Conservation (phyloP, 352 stramenopile species). For the Phytophthora aleatoria region DNA sequence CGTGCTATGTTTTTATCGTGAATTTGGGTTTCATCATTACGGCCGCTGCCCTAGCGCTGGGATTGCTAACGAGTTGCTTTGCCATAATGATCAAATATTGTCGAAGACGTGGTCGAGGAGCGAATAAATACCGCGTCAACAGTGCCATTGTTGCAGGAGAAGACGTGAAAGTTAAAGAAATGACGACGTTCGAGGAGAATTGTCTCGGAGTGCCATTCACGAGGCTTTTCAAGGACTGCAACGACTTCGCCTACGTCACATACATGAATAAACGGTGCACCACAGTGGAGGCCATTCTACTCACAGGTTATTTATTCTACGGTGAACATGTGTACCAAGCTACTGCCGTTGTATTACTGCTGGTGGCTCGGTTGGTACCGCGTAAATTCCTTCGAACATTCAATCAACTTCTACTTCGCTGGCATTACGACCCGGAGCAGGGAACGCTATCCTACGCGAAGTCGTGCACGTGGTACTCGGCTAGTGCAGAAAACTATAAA, state of each 20-base stretch:
- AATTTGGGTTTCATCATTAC: slow-evolving; percentile 27
- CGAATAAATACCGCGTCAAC: no score
- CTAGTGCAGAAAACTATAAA: slow-evolving; percentile 28
- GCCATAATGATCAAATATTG: no score
- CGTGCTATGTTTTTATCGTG: slow-evolving; percentile 32
- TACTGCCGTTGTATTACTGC: slow-evolving; percentile 18
- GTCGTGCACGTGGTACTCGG: slow-evolving; percentile 31
- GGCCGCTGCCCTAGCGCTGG: no score
- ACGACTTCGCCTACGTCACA: slow-evolving; percentile 27
- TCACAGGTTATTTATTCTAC: slow-evolving; percentile 30
- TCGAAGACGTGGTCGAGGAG: no score
- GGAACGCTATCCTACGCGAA: slow-evolving; percentile 15
- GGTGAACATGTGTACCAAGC: slow-evolving; percentile 28
- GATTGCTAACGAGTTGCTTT: no score
- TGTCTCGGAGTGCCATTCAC: slow-evolving; percentile 29
- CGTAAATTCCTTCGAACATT: slow-evolving; percentile 31
- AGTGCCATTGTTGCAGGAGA: background rate
- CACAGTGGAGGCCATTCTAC: slow-evolving; percentile 29
- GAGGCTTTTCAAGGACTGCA: slow-evolving; percentile 27
- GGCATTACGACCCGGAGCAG: slow-evolving; percentile 18
- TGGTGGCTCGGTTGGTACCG: slow-evolving; percentile 19
- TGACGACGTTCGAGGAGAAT: slow-evolving; percentile 27
- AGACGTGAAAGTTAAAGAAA: background rate
- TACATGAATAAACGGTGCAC: slow-evolving; percentile 16
- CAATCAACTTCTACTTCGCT: slow-evolving; percentile 31